phyloP scores from a whole-genome alignment of 331 rosid species.

The Quercus tomentella region DNA sequence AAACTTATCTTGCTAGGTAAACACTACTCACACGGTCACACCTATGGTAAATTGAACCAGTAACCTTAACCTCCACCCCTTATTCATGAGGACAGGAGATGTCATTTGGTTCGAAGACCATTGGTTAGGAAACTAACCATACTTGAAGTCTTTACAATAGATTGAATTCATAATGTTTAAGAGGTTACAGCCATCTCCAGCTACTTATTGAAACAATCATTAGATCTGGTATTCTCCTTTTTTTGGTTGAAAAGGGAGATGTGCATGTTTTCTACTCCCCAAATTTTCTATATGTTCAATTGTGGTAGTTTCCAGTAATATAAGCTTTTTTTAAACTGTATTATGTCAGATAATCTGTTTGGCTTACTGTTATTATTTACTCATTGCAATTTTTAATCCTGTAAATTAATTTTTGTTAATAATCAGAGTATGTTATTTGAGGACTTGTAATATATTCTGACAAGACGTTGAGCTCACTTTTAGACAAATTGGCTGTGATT shows the following conservation, averaged over 20 bases:
- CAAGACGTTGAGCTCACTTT: neutral
- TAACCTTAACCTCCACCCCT: neutral
- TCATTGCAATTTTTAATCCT: too few species aligned
- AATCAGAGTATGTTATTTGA: neutral
- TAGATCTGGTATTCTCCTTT: neutral
- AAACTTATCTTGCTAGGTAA: neutral
- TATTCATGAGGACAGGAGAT: neutral
- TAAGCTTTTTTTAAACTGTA: neutral
- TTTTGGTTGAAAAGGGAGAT: neutral
- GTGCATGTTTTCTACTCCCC: too few species aligned
- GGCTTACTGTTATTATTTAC: too few species aligned
- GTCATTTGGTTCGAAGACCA: neutral
- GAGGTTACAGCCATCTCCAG: too few species aligned
- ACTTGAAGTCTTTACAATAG: neutral
- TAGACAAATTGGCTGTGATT: neutral
- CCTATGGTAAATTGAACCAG: neutral
- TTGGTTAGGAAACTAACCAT: neutral
- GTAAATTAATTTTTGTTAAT: neutral
- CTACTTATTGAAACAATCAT: neutral
- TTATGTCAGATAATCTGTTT: neutral
- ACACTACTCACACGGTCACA: neutral
- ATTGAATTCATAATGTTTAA: neutral
- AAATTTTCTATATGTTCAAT: neutral
- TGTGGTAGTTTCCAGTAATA: neutral
- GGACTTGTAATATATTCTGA: neutral